Percentiles rank a stretch among this genome's conserved stretches.
These are phyloP conservation scores for Diplodia corticola DNA, from an alignment of 2,329 filamentous ascomycete species.

Conservation along the genomic window DNA sequence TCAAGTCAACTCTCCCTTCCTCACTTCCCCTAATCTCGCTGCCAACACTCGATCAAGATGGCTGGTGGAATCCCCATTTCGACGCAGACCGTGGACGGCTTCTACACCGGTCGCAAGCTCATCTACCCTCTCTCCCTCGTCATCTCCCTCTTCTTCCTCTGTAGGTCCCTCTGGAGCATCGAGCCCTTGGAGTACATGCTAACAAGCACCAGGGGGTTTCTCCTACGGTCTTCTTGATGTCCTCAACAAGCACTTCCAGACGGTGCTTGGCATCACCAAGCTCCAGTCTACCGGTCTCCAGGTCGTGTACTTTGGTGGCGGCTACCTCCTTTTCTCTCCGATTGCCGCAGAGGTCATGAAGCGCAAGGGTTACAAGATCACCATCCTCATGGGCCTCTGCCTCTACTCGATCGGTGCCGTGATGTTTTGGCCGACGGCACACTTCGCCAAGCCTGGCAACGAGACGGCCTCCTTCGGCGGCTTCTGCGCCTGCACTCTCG, in stretches of 20 bases:
- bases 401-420: constrained; percentile 42
- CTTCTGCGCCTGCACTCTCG: constrained; percentile 41
- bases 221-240: constrained; percentile 53
- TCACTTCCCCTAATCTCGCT: neutral
- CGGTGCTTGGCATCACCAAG: constrained; percentile 61
- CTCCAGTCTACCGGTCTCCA: constrained; percentile 47
- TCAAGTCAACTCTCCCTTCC: neutral
- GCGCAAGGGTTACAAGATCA: constrained; percentile 48
- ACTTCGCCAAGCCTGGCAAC: constrained; percentile 34
- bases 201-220: constrained; percentile 1
- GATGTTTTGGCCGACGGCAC: constrained; percentile 42
- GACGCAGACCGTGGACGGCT: constrained; percentile 5
- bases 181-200: neutral
- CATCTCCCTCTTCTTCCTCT: constrained; percentile 21
- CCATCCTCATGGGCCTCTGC: constrained; percentile 45
- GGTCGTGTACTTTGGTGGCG: constrained; percentile 45
- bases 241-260: constrained; percentile 79
- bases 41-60: constrained; percentile 3
- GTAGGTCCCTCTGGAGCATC: neutral
- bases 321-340: constrained; percentile 45
- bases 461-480: constrained; percentile 38
- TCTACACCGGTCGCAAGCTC: constrained; percentile 20
- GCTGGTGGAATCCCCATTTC: constrained; percentile 15
- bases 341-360: constrained; percentile 47
- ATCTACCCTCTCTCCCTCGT: constrained; percentile 21